These are phyloP conservation scores for Ligustrum vulgare DNA, from an alignment of 257 asterid species.

Conservation along the genomic window DNA sequence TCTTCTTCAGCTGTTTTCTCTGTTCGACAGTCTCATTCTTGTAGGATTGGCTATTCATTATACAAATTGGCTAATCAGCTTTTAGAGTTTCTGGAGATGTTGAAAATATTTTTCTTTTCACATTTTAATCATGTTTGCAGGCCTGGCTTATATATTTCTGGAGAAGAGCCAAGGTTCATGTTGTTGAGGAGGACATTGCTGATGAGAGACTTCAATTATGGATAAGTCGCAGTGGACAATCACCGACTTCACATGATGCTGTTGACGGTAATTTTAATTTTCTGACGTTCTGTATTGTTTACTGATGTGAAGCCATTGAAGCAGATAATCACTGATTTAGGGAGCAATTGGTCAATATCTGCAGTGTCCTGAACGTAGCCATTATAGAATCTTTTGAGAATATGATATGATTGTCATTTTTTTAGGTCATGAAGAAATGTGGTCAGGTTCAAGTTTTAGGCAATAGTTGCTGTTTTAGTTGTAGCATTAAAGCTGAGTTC, in stretches of 20 bases:
- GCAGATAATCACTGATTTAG: not conserved
- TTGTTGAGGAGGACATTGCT: slow-evolving; percentile 96
- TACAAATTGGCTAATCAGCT: not conserved
- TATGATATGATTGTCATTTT: not conserved
- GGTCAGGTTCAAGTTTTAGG: too few relatives aligned
- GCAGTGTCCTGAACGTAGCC: not conserved
- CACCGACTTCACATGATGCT: slow-evolving; percentile 91
- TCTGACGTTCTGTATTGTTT: not conserved
- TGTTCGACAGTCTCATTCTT: not conserved
- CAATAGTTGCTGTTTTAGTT: slow-evolving; percentile 8
- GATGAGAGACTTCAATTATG: slow-evolving; percentile 88
- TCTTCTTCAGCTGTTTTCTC: not conserved
- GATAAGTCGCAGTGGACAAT: slow-evolving; percentile 81
- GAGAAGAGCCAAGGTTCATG: slow-evolving; percentile 94
- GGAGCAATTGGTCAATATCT: slow-evolving; percentile 1
- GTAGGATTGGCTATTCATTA: not conserved
- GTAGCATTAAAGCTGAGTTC: not conserved
- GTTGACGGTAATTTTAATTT: slow-evolving; percentile 69
- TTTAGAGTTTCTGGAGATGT: not conserved
- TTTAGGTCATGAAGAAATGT: too few relatives aligned
- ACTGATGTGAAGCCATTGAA: not conserved
- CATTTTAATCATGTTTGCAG: slow-evolving; percentile 38
- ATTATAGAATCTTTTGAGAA: not conserved
- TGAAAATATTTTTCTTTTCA: slow-evolving; percentile 3
- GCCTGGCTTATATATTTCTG: slow-evolving; percentile 99